Evolutionary conservation across 371 early-diverging fungal species (phyloP).

Genomic region (Actinomortierella wolfii): DNA sequence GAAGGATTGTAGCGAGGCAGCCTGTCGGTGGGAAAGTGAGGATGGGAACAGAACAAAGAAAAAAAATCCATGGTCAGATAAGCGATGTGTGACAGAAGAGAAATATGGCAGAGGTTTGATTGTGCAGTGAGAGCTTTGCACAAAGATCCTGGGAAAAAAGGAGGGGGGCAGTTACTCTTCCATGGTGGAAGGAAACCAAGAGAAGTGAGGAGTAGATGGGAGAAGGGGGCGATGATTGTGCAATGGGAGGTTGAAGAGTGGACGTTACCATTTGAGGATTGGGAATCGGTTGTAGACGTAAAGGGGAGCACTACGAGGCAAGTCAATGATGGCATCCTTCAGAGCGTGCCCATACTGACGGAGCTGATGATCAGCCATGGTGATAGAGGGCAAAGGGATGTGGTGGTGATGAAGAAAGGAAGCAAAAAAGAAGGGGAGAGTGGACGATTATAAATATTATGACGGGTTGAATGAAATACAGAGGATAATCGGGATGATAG

Average conservation of each 20-base stretch:
- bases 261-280: conserved; percentile 39
- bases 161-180: too few relatives aligned
- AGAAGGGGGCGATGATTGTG: too few relatives aligned
- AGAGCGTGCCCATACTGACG: conserved; percentile 23
- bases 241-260: too few relatives aligned
- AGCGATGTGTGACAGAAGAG: too few relatives aligned
- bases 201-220: too few relatives aligned
- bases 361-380: conserved; percentile 42
- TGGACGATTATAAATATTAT: too few relatives aligned
- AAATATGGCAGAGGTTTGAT: too few relatives aligned
- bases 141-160: neutral
- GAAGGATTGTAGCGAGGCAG: conserved; percentile 47
- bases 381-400: neutral
- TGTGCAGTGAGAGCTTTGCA: neutral
- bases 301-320: conserved; percentile 32
- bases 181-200: too few relatives aligned
- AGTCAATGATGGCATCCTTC: conserved; percentile 24
- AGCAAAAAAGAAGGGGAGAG: too few relatives aligned
- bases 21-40: conserved; percentile 12
- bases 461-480: too few relatives aligned
- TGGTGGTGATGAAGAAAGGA: too few relatives aligned
- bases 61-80: neutral
- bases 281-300: conserved; percentile 34
- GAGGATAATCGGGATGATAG: too few relatives aligned
- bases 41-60: neutral